Evolutionary conservation across 495 filamentous ascomycete species (phyloP).

Genomic region (Jackrogersella multiformis): DNA sequence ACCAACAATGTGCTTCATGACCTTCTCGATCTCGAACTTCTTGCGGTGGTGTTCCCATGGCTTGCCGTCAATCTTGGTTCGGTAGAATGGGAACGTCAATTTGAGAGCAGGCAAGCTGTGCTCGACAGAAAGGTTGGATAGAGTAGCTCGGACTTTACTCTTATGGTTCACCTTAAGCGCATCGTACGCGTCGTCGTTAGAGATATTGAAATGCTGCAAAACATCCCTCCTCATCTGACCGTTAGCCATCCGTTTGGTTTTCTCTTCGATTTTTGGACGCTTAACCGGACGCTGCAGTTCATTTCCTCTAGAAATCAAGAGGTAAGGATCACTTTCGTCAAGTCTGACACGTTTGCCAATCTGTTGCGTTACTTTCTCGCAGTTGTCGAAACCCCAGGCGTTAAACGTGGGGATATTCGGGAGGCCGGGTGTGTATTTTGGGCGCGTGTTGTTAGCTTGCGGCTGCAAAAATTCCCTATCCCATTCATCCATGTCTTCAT

Average conservation of each 20-base stretch:
- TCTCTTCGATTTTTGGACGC: constrained; percentile 53
- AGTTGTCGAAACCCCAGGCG: constrained; percentile 59
- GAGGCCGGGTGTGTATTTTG: constrained; percentile 50
- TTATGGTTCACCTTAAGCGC: constrained; percentile 95
- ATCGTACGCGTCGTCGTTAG: constrained; percentile 95
- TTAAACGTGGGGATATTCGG: constrained; percentile 54
- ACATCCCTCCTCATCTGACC: constrained; percentile 67
- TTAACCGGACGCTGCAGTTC: constrained; percentile 64
- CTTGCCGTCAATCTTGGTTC: constrained; percentile 80
- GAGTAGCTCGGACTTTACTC: constrained; percentile 89
- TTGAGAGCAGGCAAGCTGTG: constrained; percentile 90
- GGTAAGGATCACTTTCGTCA: constrained; percentile 89
- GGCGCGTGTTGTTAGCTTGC: constrained; percentile 51
- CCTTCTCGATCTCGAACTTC: constrained; percentile 64
- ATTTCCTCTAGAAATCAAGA: constrained; percentile 73
- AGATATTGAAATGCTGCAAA: constrained; percentile 89
- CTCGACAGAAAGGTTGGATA: constrained; percentile 86
- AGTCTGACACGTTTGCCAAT: constrained; percentile 79
- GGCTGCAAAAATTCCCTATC: constrained; percentile 58
- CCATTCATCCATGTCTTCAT: constrained; percentile 65
- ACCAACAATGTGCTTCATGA: constrained; percentile 59
- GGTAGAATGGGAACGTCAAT: constrained; percentile 93
- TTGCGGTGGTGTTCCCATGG: constrained; percentile 94
- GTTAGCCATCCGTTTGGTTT: constrained; percentile 64
- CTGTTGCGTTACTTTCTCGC: constrained; percentile 68